Evolutionary conservation across 208 protist species (phyloP).

Genomic region (Herpetomonas tarakana): DNA sequence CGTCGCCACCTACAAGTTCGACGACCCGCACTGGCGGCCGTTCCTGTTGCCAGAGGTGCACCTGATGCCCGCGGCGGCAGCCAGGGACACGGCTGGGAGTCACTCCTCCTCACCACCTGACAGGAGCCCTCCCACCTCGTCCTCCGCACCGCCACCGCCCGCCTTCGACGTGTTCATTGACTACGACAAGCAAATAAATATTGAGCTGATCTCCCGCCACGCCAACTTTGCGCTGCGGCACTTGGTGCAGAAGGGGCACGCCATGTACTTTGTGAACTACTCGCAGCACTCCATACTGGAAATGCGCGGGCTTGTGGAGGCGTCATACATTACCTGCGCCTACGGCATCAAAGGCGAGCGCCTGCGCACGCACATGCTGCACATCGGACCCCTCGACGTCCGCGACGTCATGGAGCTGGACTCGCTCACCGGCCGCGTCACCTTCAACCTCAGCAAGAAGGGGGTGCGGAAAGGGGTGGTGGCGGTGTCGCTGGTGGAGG

Average conservation of each 20-base stretch:
- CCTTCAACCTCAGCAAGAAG: constrained; percentile 53
- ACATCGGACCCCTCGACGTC: constrained; percentile 75
- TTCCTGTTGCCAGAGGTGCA: constrained; percentile 74
- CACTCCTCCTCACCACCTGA: neutral
- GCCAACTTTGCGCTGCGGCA: constrained; percentile 81
- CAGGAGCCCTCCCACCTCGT: constrained; percentile 5
- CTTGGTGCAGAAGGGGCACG: constrained; percentile 85
- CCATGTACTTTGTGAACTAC: constrained; percentile 73
- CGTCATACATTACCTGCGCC: constrained; percentile 78
- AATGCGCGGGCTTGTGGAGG: constrained; percentile 77
- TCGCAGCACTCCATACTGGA: constrained; percentile 75
- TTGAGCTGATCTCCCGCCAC: constrained; percentile 79
- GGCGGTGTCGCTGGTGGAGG: constrained; percentile 75
- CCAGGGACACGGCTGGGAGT: neutral
- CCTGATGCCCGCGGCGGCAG: constrained; percentile 20
- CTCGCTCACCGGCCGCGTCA: constrained; percentile 21
- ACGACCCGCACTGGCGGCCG: constrained; percentile 79
- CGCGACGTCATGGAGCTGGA: constrained; percentile 58
- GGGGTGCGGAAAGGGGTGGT: constrained; percentile 66
- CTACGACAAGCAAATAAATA: constrained; percentile 72
- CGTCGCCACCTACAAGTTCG: constrained; percentile 86
- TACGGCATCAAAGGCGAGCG: constrained; percentile 76
- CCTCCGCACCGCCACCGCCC: constrained; percentile 5
- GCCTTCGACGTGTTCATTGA: constrained; percentile 50
- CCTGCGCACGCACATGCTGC: constrained; percentile 76